These are phyloP conservation scores for Cnidoscolus chayamansa DNA, from an alignment of 441 rosid species.

Conservation along the genomic window DNA sequence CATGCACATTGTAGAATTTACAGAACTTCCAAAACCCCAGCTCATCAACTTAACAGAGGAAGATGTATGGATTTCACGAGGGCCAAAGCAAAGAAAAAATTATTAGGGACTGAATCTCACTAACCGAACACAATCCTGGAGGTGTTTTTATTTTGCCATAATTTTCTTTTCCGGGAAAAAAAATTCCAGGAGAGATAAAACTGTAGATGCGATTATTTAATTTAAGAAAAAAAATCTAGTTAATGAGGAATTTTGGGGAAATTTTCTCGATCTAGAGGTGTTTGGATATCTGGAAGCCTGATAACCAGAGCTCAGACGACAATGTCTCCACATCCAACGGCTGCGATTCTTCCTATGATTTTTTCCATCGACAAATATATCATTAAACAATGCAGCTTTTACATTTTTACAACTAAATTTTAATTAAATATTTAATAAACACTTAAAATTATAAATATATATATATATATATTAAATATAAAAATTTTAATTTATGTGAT, in stretches of 20 bases:
- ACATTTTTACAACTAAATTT: too few relatives aligned
- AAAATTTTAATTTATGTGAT: too few relatives aligned
- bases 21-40: background rate
- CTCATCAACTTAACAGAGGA: background rate
- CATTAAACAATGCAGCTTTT: too few relatives aligned
- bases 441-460: too few relatives aligned
- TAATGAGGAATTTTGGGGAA: too few relatives aligned
- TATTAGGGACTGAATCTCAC: slow-evolving; percentile 7
- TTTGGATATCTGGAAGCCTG: too few relatives aligned
- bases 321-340: background rate
- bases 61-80: background rate
- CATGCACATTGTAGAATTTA: slow-evolving; percentile 11
- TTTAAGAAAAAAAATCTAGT: too few relatives aligned
- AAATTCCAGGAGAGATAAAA: background rate
- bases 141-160: background rate
- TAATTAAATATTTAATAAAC: too few relatives aligned
- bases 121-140: background rate
- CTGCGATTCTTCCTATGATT: background rate
- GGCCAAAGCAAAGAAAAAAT: too few relatives aligned
- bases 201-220: background rate
- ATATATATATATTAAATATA: too few relatives aligned
- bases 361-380: background rate
- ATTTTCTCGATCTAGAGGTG: too few relatives aligned
- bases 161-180: slow-evolving; percentile 6
- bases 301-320: background rate